Evolutionary conservation across 257 asterid genomes (phyloP).

Genomic region (Capsicum pubescens): DNA sequence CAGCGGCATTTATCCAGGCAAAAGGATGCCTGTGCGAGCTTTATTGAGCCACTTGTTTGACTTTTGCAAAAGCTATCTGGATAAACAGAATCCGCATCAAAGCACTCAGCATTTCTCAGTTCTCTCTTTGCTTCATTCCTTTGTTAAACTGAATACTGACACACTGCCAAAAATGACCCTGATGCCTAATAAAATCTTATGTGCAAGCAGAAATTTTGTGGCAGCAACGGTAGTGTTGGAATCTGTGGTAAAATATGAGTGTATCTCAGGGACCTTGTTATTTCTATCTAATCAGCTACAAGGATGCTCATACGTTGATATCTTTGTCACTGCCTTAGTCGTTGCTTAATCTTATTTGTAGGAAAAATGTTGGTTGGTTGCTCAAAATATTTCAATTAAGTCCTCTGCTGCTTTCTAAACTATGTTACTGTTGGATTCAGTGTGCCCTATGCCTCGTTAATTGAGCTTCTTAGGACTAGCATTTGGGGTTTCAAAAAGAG

Average conservation of each 20-base stretch:
- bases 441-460: slow-evolving; percentile 11
- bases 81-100: background rate
- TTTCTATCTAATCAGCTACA: background rate
- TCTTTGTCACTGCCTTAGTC: background rate
- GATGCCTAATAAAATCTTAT: background rate
- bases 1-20: background rate
- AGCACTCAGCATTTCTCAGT: background rate
- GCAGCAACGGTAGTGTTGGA: background rate
- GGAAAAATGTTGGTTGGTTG: background rate
- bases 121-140: background rate
- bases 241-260: slow-evolving; percentile 8
- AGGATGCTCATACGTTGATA: background rate
- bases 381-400: slow-evolving; percentile 24
- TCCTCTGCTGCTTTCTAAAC: background rate
- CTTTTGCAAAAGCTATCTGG: background rate
- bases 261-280: background rate
- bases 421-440: background rate
- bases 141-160: slow-evolving; percentile 10
- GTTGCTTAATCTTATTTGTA: background rate
- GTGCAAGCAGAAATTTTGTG: background rate
- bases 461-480: slow-evolving; percentile 10
- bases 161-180: background rate
- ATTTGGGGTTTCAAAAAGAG: slow-evolving; percentile 3
- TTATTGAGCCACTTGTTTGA: background rate
- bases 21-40: background rate